Base-by-base conservation (phyloP, 768 basidiomycete genomes). In the Lyophyllum atratum region DNA sequence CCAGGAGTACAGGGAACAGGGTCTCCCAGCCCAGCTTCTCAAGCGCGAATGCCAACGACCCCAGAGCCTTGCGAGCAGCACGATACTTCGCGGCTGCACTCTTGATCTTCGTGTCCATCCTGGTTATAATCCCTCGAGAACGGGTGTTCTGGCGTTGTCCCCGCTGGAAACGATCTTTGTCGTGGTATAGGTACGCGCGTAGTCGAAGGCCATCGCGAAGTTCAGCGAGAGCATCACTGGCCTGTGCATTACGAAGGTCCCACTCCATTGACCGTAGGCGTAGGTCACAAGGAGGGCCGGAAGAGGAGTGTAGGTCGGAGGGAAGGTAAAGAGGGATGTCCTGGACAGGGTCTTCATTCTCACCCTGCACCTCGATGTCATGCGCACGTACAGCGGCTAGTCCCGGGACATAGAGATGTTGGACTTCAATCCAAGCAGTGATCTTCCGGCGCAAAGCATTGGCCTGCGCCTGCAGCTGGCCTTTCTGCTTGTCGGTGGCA, bases 321-420 rank as follows among this genome's bases (percentile, higher is more conserved):
- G 55, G 55, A 14, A 56, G 55, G 24, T 26, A 43, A 15, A 56
- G 55, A 28, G 33, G 15, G 11, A 53, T 52, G 17, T 49, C 25
- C 15, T 49, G 8, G 6, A 15, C 40, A 6, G 40, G 6, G 39
- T 46, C 17, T 49, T 28, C n/a, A 17, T 22, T 26, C 14, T 19
- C 21, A 33, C 25, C 10, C 25, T 21, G 15, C 3, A 11, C 15
- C 14, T 42, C n/a, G 15, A 17, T 26, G 19, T 22, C 44, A 12
- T 17, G 37, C 7, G 17, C 26, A 4, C 28, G 43, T 5, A 28
- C 39, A 5, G 37, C 15, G 12, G 21, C 6, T 5, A 49, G 24
- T 26, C 19, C 29, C 17, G 60, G 63, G 15, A 64, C 62, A 22
- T 62, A 64, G 2, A 62, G 37, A 7, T 59, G 50, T 37, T 64